Conservation (phyloP, 192 early-diverging fungal species). For the Pecoramyces ruminantium region DNA sequence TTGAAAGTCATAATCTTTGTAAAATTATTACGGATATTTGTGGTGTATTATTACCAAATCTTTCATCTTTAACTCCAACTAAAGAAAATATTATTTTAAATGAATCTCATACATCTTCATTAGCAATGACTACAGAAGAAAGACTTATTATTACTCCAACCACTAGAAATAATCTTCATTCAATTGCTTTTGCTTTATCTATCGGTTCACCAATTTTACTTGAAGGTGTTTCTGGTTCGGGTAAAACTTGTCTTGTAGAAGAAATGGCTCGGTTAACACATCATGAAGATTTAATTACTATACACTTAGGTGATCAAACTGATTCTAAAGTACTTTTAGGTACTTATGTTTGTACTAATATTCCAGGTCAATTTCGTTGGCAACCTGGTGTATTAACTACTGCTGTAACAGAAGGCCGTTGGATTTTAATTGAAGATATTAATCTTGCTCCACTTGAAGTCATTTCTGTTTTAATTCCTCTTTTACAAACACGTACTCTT, state of each 20-base stretch:
- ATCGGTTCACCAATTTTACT: constrained; percentile 73
- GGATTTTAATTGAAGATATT: constrained; percentile 96
- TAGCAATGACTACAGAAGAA: background rate
- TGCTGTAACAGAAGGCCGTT: constrained; percentile 74
- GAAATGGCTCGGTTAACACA: constrained; percentile 66
- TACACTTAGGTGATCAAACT: constrained; percentile 91
- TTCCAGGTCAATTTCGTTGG: constrained; percentile 89
- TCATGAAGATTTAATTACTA: constrained; percentile 63
- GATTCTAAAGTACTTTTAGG: constrained; percentile 89
- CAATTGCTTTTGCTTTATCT: constrained; percentile 70
- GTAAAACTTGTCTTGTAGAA: constrained; percentile 83
- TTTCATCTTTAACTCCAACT: background rate
- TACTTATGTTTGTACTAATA: constrained; percentile 81
- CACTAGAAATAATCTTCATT: constrained; percentile 55
- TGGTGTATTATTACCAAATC: background rate
- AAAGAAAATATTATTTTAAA: background rate
- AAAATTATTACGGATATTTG: background rate
- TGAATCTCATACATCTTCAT: background rate
- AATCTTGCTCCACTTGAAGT: constrained; percentile 92
- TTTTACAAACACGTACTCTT: constrained; percentile 76
- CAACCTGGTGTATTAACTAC: constrained; percentile 82
- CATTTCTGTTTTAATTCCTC: constrained; percentile 71
- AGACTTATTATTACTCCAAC: constrained; percentile 60
- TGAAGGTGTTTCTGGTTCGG: constrained; percentile 65
- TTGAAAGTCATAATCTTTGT: background rate